Evolutionary conservation across 2,329 filamentous ascomycete species (phyloP).

Genomic region (Nemania sp.): DNA sequence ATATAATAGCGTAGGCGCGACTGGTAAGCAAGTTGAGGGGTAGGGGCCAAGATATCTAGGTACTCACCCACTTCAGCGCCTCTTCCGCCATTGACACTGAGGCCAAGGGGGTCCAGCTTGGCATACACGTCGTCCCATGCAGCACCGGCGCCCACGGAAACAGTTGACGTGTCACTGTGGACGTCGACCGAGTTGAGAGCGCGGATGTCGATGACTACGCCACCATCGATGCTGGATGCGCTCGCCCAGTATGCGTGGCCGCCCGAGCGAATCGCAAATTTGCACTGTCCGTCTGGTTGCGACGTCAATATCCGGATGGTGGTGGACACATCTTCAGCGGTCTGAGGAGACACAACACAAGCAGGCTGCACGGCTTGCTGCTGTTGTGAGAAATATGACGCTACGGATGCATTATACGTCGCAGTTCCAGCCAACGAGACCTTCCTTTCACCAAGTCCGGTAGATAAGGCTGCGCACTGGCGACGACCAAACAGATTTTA

Average conservation of each 20-base stretch:
- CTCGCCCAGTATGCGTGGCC: too few relatives aligned
- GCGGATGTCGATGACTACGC: conserved; percentile 48
- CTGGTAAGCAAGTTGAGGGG: too few relatives aligned
- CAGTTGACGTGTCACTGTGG: conserved; percentile 29
- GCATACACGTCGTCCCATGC: conserved; percentile 49
- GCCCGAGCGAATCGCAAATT: too few relatives aligned
- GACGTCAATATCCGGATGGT: too few relatives aligned
- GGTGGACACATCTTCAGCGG: too few relatives aligned
- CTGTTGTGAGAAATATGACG: not conserved
- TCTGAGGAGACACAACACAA: too few relatives aligned
- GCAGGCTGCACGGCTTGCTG: not conserved
- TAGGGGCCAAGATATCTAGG: not conserved
- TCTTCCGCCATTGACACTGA: conserved; percentile 20
- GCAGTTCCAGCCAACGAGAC: too few relatives aligned
- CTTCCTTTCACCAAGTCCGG: too few relatives aligned
- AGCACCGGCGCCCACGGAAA: conserved; percentile 48
- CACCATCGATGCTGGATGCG: conserved; percentile 46
- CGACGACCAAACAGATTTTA: too few relatives aligned
- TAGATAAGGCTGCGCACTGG: too few relatives aligned
- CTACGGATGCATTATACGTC: not conserved
- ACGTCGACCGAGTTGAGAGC: conserved; percentile 44
- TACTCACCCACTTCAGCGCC: conserved; percentile 17
- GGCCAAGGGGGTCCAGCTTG: conserved; percentile 40
- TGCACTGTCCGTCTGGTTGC: too few relatives aligned
- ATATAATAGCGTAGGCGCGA: too few relatives aligned